Evolutionary conservation across 345 rosid genomes (phyloP).

Genomic region (Eucalyptus tenuipes): DNA sequence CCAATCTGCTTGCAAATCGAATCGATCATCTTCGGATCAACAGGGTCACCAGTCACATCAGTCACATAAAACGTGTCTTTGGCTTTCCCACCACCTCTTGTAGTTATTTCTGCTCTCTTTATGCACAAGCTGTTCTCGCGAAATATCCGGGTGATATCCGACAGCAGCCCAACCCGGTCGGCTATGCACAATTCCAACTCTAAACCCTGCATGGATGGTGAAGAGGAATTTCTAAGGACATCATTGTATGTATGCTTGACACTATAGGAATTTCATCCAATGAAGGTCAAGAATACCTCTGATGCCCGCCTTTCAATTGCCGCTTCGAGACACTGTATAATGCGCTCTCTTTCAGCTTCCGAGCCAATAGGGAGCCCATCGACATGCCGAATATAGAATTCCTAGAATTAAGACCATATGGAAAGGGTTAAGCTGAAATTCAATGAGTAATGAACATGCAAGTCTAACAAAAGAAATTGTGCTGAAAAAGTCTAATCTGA

Average conservation of each 20-base stretch:
- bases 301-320: slow-evolving; percentile 71
- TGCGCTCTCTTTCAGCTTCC: slow-evolving; percentile 69
- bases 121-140: slow-evolving; percentile 45
- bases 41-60: slow-evolving; percentile 34
- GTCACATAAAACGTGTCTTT: slow-evolving; percentile 39
- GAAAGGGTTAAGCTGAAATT: neutral
- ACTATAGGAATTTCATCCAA: neutral
- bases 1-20: slow-evolving; percentile 29
- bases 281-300: slow-evolving; percentile 24
- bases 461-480: neutral
- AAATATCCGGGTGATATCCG: slow-evolving; percentile 42
- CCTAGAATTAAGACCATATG: slow-evolving; percentile 17
- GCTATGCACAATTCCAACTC: slow-evolving; percentile 40
- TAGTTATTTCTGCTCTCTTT: slow-evolving; percentile 45
- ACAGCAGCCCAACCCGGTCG: slow-evolving; percentile 45
- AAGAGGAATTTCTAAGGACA: neutral
- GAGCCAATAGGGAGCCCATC: slow-evolving; percentile 71
- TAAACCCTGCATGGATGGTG: slow-evolving; percentile 23
- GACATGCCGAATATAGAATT: slow-evolving; percentile 65
- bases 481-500: neutral
- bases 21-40: slow-evolving; percentile 30
- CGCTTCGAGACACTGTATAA: slow-evolving; percentile 67
- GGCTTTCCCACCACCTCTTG: slow-evolving; percentile 29
- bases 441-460: neutral
- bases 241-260: neutral